These are phyloP conservation scores for Ceriops tagal DNA, from an alignment of 345 rosid species.

Conservation along the genomic window DNA sequence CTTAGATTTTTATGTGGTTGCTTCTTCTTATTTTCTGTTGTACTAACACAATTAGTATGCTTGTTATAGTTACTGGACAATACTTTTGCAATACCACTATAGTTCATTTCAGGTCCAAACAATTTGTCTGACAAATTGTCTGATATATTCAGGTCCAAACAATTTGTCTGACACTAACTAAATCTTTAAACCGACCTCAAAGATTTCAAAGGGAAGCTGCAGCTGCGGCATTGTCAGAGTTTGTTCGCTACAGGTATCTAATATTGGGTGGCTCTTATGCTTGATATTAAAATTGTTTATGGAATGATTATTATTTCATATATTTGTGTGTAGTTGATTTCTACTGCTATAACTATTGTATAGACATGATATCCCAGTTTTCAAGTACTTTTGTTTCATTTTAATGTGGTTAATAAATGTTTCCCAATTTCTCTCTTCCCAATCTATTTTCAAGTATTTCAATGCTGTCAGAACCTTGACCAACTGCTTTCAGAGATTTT, in stretches of 20 bases:
- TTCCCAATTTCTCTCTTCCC: no score
- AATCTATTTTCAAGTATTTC: no score
- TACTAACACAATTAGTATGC: not conserved
- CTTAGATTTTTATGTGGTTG: not conserved
- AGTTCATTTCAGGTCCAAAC: not conserved
- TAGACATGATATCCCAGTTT: no score
- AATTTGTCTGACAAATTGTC: not conserved
- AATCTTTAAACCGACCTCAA: constrained; percentile 62
- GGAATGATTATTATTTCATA: not conserved
- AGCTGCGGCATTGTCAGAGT: constrained; percentile 93
- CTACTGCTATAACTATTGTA: no score
- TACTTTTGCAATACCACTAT: constrained; percentile 5
- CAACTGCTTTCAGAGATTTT: no score
- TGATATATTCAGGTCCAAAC: constrained; percentile 55
- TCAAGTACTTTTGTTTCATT: no score
- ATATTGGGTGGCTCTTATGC: not conserved
- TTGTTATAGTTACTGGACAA: constrained; percentile 1
- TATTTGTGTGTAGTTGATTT: no score
- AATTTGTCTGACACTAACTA: constrained; percentile 69
- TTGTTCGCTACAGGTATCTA: constrained; percentile 72
- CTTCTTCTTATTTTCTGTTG: not conserved
- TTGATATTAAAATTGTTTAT: not conserved
- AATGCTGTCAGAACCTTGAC: no score
- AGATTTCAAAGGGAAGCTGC: constrained; percentile 92
- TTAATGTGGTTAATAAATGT: no score